phyloP scores from a whole-genome alignment of 306 rosid species.

The Vigna radiata region DNA sequence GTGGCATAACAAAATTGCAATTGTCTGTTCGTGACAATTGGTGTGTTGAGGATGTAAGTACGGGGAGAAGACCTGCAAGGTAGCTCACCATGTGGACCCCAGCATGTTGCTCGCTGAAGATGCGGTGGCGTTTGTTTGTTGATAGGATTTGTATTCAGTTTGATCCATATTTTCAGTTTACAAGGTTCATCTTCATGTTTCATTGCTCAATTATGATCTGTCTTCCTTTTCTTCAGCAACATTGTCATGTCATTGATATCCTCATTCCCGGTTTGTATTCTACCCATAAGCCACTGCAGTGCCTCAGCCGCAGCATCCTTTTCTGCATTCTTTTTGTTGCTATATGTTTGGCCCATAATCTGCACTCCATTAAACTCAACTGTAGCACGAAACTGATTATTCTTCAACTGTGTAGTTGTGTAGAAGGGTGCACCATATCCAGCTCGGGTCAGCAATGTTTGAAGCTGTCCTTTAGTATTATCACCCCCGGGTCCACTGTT shows the following conservation, averaged over 20 bases:
- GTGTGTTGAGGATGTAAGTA: slow-evolving; percentile 83
- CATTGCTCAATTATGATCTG: slow-evolving; percentile 57
- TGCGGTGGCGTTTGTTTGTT: slow-evolving; percentile 65
- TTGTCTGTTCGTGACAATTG: slow-evolving; percentile 75
- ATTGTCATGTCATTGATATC: slow-evolving; percentile 67
- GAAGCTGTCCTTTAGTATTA: slow-evolving; percentile 94
- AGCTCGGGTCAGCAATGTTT: slow-evolving; percentile 86
- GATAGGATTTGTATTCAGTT: neutral
- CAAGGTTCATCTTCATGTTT: slow-evolving; percentile 12
- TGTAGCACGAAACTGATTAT: slow-evolving; percentile 65
- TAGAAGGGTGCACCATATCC: slow-evolving; percentile 84
- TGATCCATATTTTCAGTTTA: neutral
- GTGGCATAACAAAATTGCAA: slow-evolving; percentile 72
- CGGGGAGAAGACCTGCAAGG: slow-evolving; percentile 36
- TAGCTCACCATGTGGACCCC: slow-evolving; percentile 61
- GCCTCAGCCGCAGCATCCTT: slow-evolving; percentile 98
- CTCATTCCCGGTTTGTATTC: slow-evolving; percentile 59
- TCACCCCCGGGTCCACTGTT: slow-evolving; percentile 99
- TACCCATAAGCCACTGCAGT: slow-evolving; percentile 82
- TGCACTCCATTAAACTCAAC: slow-evolving; percentile 86
- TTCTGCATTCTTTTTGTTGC: slow-evolving; percentile 91
- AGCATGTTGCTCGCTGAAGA: slow-evolving; percentile 72
- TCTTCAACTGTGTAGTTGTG: slow-evolving; percentile 74
- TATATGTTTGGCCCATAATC: slow-evolving; percentile 87
- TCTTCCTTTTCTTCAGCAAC: slow-evolving; percentile 86